Evolutionary conservation across 2,329 filamentous ascomycete genomes (phyloP), one percentile per base, ranked within the genome.

Genomic region (Penicillium sp.): DNA sequence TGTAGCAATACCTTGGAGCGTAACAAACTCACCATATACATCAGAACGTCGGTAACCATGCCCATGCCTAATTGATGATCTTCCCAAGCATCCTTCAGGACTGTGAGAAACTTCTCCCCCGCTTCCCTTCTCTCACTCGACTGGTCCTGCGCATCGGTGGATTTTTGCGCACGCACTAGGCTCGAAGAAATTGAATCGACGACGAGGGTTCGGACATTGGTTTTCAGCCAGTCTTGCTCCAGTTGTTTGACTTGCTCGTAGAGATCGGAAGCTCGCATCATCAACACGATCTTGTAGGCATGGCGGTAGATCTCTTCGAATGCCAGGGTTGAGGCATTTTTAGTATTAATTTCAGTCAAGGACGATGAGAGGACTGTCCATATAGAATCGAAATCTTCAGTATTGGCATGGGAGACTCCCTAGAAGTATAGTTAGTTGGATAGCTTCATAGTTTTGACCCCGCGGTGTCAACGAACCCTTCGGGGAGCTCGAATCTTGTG

Each of bases 231-330:
- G 62, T 86, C 78, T 67, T 88, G 84, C 75, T 97, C 93, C 55
- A 96, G 91, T 2, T 86, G 78, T 67, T 88, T 89, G 49, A 97
- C 92, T 10, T 84, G 82, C 6, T 89, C 84, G 75, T 97, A 97
- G 1, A 99, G 82, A 12, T 87, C 80, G 35, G 89, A 86, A 27
- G 93, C 93, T 66, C 92, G 89, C 77, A 93, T 95, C 75, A 89
- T 90, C 37, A 97, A 79, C 1, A 97, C 93, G 21, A 97, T 90
- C 73, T 94, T 93, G 77, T 99, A 99, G 6, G 91, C 90, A 54
- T 90, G 90, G 57, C 94, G 89, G 77, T 99, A 99, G 0, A 99
- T 84, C 69, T 96, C 89, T 75, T 99, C 94, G 78, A 97, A 99
- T 1, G 93, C 96, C 2, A 99, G 84, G 17, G 84, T 83, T 10